Base-by-base conservation (phyloP, 2,329 filamentous ascomycete genomes). In the Neofusicoccum sp. region DNA sequence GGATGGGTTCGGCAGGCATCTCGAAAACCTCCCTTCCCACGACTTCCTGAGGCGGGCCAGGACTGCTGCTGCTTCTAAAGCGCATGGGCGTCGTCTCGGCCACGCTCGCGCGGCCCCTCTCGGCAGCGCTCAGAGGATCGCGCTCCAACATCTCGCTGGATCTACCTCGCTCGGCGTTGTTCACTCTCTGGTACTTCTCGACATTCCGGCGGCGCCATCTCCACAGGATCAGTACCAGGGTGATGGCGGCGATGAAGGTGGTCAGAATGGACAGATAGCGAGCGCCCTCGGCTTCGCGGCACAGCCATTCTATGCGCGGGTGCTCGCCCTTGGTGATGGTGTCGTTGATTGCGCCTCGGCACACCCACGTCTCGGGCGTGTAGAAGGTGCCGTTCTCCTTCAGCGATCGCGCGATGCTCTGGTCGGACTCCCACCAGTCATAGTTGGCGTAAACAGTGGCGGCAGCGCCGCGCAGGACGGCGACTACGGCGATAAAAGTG, bases 141-240 rank as follows among this genome's bases (percentile, higher is more conserved):
- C 11, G 43, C 11, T 22, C 16, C 8, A 44, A n/a, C n/a, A 6
- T 22, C 22, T 22, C 9, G 54, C 41, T 22, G 3, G 31, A 31
- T 11, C 28, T 29, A 12, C 12, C 14, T 28, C 29, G 22, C 22
- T 22, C 22, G 22, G 22, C n/a, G 8, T 39, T 28, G 39, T 16
- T 34, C 14, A 58, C 54, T 7, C n/a, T 39, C 9, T 58, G 41
- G 28, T 58, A 58, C 14, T 45, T 58, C n/a, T 58, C 41, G 29
- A 58, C n/a, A 12, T 58, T 58, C 5, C 39, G 41, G 31, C 54
- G 54, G 4, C 54, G 54, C 54, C 54, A 58, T 36, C 54, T 45
- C 54, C 54, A 58, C 6, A 58, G 29, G 9, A 58, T 41, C 41
- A 58, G 43, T n/a, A 58, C 2, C n/a, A 58, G 14, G 4, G 54